Percentiles rank a stretch among this genome's conserved stretches.
phyloP scores from a whole-genome alignment of 306 rosid genomes.

The Glycine soja region DNA sequence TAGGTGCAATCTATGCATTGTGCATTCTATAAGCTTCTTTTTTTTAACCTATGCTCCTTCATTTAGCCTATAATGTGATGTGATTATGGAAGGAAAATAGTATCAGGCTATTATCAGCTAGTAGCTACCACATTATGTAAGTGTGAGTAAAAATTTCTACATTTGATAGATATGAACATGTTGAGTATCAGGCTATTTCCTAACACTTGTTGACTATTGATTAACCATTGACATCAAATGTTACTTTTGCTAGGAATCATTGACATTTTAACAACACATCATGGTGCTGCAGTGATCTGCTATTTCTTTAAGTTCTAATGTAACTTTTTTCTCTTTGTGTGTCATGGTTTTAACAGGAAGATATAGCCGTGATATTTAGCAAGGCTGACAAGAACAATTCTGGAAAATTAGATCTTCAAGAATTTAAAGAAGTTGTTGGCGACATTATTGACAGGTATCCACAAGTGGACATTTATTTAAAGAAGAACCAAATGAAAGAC shows the following conservation, averaged over 20 bases:
- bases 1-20: constrained; percentile 40
- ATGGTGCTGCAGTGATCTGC: background rate
- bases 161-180: background rate
- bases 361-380: constrained; percentile 77
- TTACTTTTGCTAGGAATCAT: background rate
- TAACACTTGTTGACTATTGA: background rate
- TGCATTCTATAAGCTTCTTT: background rate
- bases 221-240: background rate
- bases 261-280: constrained; percentile 21
- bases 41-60: background rate
- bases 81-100: background rate
- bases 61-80: background rate
- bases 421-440: constrained; percentile 64
- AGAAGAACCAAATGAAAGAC: constrained; percentile 74
- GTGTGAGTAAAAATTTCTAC: background rate
- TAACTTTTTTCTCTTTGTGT: background rate
- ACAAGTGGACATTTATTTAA: constrained; percentile 85
- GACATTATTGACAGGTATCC: constrained; percentile 96
- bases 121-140: background rate
- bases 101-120: background rate
- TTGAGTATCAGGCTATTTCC: background rate
- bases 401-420: constrained; percentile 72
- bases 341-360: constrained; percentile 66
- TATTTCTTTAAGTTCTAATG: background rate
- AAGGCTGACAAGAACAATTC: constrained; percentile 78